Evolutionary conservation across 78 protist genomes (phyloP).

Genomic region (Protostelium mycophagum): DNA sequence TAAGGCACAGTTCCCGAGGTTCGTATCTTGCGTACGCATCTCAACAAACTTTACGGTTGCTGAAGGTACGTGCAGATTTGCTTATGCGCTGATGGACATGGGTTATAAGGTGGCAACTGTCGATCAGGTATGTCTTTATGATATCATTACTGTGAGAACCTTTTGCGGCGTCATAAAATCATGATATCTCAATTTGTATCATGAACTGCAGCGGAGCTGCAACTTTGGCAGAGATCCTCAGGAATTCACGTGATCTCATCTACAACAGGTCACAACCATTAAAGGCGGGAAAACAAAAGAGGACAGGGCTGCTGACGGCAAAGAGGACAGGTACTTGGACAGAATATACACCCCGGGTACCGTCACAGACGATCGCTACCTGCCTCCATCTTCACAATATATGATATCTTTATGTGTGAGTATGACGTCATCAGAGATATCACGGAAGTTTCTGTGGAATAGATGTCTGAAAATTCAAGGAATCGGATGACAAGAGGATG

Average conservation of each 20-base stretch:
- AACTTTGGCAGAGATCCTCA: not conserved
- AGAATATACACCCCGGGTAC: not conserved
- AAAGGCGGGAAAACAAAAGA: too few species aligned
- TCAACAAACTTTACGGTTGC: too few species aligned
- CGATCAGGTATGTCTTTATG: conserved; percentile 63
- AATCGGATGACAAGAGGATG: conserved; percentile 10
- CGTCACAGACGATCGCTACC: not conserved
- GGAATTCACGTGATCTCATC: too few species aligned
- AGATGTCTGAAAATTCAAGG: conserved; percentile 7
- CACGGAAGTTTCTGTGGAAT: not conserved
- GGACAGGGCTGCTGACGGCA: too few species aligned
- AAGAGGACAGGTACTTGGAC: not conserved
- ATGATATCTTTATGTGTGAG: not conserved
- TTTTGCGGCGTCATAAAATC: too few species aligned
- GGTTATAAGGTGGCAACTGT: conserved; percentile 76
- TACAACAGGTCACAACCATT: too few species aligned
- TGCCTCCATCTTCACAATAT: not conserved
- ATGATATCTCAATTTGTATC: too few species aligned
- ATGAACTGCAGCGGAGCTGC: not conserved
- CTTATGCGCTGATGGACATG: conserved; percentile 34
- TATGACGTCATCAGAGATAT: too few species aligned
- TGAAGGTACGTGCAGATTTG: conserved; percentile 76
- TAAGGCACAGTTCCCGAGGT: not conserved
- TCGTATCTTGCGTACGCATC: too few species aligned
- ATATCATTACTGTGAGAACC: too few species aligned